A percentile compares a stretch with the other conserved stretches of the same genome.
phyloP scores from a whole-genome alignment of 1,139 yeast genomes.

The Spencermartinsiella ligniputridi region DNA sequence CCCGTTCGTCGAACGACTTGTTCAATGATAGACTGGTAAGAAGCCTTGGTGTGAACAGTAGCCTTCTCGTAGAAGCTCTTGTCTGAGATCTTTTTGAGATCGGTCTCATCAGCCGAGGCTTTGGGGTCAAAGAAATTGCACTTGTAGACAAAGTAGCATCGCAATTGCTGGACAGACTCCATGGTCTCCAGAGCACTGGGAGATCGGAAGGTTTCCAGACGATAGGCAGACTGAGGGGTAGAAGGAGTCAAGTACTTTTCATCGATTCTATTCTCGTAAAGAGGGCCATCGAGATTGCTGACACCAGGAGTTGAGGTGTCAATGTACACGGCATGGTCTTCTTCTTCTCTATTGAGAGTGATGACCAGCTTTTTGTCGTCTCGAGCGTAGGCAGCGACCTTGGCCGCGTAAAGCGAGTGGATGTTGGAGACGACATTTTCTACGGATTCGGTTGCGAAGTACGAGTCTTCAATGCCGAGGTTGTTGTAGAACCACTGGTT shows the following conservation, averaged over 20 bases:
- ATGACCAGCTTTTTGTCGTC: slow-evolving; percentile 55
- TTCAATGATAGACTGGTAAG: slow-evolving; percentile 69
- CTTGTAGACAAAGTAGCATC: slow-evolving; percentile 84
- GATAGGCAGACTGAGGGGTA: slow-evolving; percentile 47
- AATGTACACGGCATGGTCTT: slow-evolving; percentile 88
- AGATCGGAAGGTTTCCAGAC: slow-evolving; percentile 84
- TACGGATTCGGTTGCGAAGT: slow-evolving; percentile 81
- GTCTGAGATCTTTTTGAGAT: slow-evolving; percentile 70
- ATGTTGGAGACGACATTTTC: slow-evolving; percentile 76
- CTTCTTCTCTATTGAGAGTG: slow-evolving; percentile 69
- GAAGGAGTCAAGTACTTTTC: slow-evolving; percentile 68
- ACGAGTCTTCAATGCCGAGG: slow-evolving; percentile 85
- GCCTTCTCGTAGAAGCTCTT: slow-evolving; percentile 74
- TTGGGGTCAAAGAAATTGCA: slow-evolving; percentile 50
- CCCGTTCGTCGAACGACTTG: slow-evolving; percentile 77
- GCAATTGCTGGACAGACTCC: slow-evolving; percentile 45
- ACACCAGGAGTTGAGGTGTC: slow-evolving; percentile 55
- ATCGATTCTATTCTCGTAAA: slow-evolving; percentile 59
- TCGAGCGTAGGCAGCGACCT: slow-evolving; percentile 78
- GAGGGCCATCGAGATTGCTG: slow-evolving; percentile 36
- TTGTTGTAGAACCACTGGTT: slow-evolving; percentile 73
- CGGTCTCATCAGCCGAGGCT: slow-evolving; percentile 41
- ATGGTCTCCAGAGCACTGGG: slow-evolving; percentile 49
- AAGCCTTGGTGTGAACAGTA: slow-evolving; percentile 68
- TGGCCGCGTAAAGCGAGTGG: slow-evolving; percentile 86